A percentile compares a stretch with the other conserved stretches of the same genome.
These are phyloP conservation scores for Effrenium voratum DNA, from an alignment of 73 alveolate genomes.

Conservation along the genomic window DNA sequence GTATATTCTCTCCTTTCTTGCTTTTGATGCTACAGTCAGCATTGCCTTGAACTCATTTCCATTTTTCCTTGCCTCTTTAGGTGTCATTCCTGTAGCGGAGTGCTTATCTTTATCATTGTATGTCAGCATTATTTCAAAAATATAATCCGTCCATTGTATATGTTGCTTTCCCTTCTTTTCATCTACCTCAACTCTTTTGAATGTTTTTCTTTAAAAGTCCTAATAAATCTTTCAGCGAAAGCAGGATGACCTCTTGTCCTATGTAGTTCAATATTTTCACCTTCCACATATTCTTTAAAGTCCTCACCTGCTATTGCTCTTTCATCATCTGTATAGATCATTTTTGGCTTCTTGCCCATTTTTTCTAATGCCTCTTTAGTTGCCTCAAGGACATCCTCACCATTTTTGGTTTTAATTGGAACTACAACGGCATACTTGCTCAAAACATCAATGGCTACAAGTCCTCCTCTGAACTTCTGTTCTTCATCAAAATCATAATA, in stretches of 20 bases:
- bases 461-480: constrained; percentile 1
- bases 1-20: neutral
- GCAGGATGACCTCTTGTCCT: constrained; percentile 29
- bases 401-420: neutral
- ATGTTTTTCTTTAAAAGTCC: constrained; percentile 8
- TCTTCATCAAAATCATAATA: neutral
- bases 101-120: neutral
- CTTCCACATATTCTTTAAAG: neutral
- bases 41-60: neutral
- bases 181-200: neutral
- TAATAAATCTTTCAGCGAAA: neutral
- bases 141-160: neutral
- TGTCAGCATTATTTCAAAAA: neutral
- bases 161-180: neutral
- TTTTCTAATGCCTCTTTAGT: neutral
- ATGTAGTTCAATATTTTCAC: neutral
- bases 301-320: neutral
- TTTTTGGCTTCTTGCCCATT: neutral
- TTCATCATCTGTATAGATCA: constrained; percentile 13
- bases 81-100: neutral
- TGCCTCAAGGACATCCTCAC: neutral
- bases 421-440: constrained; percentile 27
- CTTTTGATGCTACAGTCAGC: neutral
- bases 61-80: neutral
- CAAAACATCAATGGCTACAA: neutral